These are phyloP conservation scores for Pyrenophora seminiperda DNA, from an alignment of 2,329 filamentous ascomycete genomes.

Conservation along the genomic window DNA sequence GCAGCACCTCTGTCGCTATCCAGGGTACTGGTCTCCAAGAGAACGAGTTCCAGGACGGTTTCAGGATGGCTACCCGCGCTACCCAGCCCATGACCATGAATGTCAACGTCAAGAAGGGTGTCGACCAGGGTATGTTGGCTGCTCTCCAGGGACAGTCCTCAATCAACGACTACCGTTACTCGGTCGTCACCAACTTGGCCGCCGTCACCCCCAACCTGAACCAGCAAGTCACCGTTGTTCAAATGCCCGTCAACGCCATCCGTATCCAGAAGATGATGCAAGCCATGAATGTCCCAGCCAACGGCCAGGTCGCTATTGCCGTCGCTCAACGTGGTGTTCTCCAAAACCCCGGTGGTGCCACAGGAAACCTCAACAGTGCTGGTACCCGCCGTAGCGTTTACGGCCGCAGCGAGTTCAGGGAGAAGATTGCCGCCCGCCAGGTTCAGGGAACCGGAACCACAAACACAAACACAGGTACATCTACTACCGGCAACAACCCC, in stretches of 20 bases:
- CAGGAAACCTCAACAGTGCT: conserved; percentile 34
- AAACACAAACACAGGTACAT: conserved; percentile 22
- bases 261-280: conserved; percentile 47
- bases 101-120: conserved; percentile 43
- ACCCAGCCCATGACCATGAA: conserved; percentile 47
- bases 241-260: conserved; percentile 46
- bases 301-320: conserved; percentile 40
- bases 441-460: too few relatives aligned
- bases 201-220: conserved; percentile 43
- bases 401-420: conserved; percentile 32
- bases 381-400: conserved; percentile 27
- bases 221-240: conserved; percentile 45
- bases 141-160: conserved; percentile 36
- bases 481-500: conserved; percentile 31
- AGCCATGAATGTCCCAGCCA: conserved; percentile 37
- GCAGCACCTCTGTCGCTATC: conserved; percentile 35
- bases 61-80: conserved; percentile 45
- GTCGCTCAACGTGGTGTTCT: conserved; percentile 47
- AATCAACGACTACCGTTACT: conserved; percentile 47
- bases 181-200: conserved; percentile 41
- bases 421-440: conserved; percentile 31
- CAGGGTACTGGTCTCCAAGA: conserved; percentile 46
- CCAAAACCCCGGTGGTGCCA: conserved; percentile 46
- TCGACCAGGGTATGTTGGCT: conserved; percentile 42
- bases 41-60: conserved; percentile 47